Percentiles rank a stretch among this genome's conserved stretches.
Evolutionary conservation across 805 yeast species (phyloP).

Genomic region (Lipomyces sp.): DNA sequence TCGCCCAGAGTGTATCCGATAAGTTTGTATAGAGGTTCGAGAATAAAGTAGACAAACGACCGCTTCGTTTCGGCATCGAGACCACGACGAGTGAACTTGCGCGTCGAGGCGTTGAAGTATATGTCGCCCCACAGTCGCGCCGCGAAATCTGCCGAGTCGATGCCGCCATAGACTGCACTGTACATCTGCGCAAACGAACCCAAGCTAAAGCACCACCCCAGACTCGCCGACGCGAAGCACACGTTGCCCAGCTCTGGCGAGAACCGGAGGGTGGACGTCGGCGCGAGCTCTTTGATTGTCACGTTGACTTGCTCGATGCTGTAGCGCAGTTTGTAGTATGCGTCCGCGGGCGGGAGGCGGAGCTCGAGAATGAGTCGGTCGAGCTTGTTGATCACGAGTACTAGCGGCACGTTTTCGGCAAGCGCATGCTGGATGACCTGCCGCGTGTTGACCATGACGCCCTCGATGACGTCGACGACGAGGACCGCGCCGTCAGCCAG

Average conservation of each 20-base stretch:
- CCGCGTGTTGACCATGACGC: slow-evolving; percentile 57
- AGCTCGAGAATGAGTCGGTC: slow-evolving; percentile 84
- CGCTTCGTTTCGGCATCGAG: slow-evolving; percentile 32
- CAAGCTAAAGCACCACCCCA: slow-evolving; percentile 64
- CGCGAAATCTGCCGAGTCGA: slow-evolving; percentile 46
- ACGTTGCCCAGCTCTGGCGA: slow-evolving; percentile 69
- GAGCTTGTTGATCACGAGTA: slow-evolving; percentile 70
- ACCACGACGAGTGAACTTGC: slow-evolving; percentile 46
- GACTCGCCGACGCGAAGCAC: slow-evolving; percentile 65
- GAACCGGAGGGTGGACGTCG: slow-evolving; percentile 30
- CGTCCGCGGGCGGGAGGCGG: slow-evolving; percentile 67
- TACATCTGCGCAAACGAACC: slow-evolving; percentile 60
- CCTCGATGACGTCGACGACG: slow-evolving; percentile 84
- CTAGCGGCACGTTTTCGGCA: slow-evolving; percentile 49
- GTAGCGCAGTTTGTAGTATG: slow-evolving; percentile 63
- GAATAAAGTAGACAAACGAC: slow-evolving; percentile 61
- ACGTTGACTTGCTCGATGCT: slow-evolving; percentile 63
- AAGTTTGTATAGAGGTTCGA: slow-evolving; percentile 79
- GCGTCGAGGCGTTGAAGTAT: slow-evolving; percentile 45
- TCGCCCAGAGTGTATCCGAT: slow-evolving; percentile 56
- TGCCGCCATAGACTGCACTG: slow-evolving; percentile 36
- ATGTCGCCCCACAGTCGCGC: slow-evolving; percentile 74
- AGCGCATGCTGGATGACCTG: slow-evolving; percentile 53
- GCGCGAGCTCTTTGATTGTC: slow-evolving; percentile 37
- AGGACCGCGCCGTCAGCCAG: slow-evolving; percentile 64